These are phyloP conservation scores for Pinus tabuliformis DNA, from an alignment of 75 land plant species.

Conservation along the genomic window DNA sequence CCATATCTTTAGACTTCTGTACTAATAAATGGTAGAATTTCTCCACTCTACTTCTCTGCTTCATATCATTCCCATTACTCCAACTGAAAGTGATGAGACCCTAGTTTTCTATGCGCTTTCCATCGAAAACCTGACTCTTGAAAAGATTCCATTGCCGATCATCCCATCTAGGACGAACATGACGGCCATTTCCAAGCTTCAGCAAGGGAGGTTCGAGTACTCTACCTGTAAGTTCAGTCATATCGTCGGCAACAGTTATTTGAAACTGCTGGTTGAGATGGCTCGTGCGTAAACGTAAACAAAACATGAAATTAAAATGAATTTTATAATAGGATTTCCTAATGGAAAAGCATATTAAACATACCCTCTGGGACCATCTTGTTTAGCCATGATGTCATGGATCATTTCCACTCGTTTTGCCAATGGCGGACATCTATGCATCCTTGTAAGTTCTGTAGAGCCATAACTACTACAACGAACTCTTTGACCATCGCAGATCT, in stretches of 20 bases:
- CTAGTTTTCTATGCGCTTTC: slow-evolving; percentile 33
- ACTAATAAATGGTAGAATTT: not conserved
- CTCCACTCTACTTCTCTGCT: not conserved
- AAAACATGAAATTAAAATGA: not conserved
- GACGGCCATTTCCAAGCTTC: slow-evolving; percentile 19
- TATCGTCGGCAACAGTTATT: slow-evolving; percentile 1
- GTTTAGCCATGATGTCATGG: no score
- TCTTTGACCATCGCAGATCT: no score
- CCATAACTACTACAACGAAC: no score
- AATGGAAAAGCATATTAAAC: no score
- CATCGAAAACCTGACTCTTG: slow-evolving; percentile 27
- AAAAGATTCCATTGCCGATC: slow-evolving; percentile 44
- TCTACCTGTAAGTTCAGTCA: slow-evolving; percentile 11
- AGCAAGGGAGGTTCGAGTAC: slow-evolving; percentile 38
- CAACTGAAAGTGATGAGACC: slow-evolving; percentile 39
- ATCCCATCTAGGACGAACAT: slow-evolving; percentile 13
- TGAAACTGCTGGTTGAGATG: slow-evolving; percentile 18
- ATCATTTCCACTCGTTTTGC: no score
- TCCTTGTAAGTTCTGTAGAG: no score
- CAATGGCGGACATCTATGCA: no score
- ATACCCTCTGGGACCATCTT: no score
- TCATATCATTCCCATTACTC: not conserved
- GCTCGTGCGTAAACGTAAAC: slow-evolving; percentile 30
- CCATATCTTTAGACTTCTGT: slow-evolving; percentile 12
- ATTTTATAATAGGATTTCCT: no score